Base-by-base conservation (phyloP, 345 rosid species). In the Rhodamnia argentea region DNA sequence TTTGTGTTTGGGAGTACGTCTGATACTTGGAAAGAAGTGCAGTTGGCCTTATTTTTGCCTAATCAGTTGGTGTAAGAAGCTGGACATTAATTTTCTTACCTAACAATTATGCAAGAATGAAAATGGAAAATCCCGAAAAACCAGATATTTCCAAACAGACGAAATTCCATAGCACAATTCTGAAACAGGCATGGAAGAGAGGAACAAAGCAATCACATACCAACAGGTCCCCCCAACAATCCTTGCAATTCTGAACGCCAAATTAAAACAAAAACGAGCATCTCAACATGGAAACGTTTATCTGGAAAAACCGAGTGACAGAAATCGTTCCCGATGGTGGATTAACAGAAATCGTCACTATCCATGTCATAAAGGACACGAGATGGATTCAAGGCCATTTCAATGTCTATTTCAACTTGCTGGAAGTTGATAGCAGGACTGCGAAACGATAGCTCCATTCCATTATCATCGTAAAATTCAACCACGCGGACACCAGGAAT, bases 401-500 rank as follows among this genome's bases (percentile, higher is more conserved):
- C n/a, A n/a, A n/a, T 64, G 14, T 97, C 99, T 85, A 95, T 94
- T 92, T 95, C 94, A 55, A 93, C 89, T 93, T 97, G 99, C 90
- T 86, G 91, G 44, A 89, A 90, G 90, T 94, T 96, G 91, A 92
- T 95, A 16, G 90, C 89, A 86, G 92, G 82, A 88, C 91, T 85
- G 13, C 94, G 93, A 83, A 91, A 85, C 87, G 93, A 93, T 51
- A 91, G 85, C 83, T 86, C 85, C 27, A 88, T 55, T 85, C 88
- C 90, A 86, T 89, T 89, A 32, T 92, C 95, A 84, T 92, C 94
- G 84, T 90, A 89, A 85, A 92, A 94, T 91, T 93, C 99, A 81
- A 96, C 90, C 88, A 93, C 83, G 47, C 91, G 89, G 59, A 97
- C 98, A 81, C 99, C 99, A 55, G 99, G 99, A 86, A 97, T 97